Conservation (phyloP, 2,329 filamentous ascomycete species). For the Cordyceps cateniannulata region DNA sequence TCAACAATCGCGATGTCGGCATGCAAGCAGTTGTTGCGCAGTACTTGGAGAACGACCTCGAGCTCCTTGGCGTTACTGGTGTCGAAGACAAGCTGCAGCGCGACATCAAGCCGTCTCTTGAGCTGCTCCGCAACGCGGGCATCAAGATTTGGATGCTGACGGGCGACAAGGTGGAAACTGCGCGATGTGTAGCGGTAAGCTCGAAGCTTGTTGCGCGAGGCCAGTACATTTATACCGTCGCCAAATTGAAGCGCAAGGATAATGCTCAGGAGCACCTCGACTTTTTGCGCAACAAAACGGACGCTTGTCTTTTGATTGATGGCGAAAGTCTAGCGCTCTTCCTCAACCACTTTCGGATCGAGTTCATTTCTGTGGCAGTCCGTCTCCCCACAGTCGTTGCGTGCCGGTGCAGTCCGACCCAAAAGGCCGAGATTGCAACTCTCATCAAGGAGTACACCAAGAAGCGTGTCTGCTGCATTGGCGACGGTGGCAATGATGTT, state of each 20-base stretch:
- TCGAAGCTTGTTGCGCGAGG: constrained; percentile 89
- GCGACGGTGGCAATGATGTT: constrained; percentile 96
- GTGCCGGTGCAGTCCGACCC: constrained; percentile 91
- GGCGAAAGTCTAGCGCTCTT: constrained; percentile 84
- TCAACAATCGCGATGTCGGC: constrained; percentile 71
- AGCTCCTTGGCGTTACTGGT: constrained; percentile 92
- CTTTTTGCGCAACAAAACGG: constrained; percentile 80
- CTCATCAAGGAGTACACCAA: constrained; percentile 88
- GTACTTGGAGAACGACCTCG: constrained; percentile 79
- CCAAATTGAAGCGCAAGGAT: constrained; percentile 76
- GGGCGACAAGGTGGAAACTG: constrained; percentile 96
- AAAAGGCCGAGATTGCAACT: constrained; percentile 89
- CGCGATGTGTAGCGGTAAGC: constrained; percentile 89
- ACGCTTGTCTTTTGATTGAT: constrained; percentile 85
- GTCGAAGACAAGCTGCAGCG: constrained; percentile 95
- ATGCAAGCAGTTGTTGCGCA: constrained; percentile 76
- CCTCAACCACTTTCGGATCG: constrained; percentile 70
- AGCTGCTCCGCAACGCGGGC: constrained; percentile 90
- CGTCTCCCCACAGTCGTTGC: constrained; percentile 86
- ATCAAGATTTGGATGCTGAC: constrained; percentile 99
- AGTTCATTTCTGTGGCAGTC: constrained; percentile 86
- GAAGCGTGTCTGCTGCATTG: constrained; percentile 95
- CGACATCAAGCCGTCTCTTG: constrained; percentile 91
- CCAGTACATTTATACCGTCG: constrained; percentile 92
- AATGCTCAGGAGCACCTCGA: constrained; percentile 83